Conservation (phyloP, 441 rosid genomes). For the Sinapis alba region DNA sequence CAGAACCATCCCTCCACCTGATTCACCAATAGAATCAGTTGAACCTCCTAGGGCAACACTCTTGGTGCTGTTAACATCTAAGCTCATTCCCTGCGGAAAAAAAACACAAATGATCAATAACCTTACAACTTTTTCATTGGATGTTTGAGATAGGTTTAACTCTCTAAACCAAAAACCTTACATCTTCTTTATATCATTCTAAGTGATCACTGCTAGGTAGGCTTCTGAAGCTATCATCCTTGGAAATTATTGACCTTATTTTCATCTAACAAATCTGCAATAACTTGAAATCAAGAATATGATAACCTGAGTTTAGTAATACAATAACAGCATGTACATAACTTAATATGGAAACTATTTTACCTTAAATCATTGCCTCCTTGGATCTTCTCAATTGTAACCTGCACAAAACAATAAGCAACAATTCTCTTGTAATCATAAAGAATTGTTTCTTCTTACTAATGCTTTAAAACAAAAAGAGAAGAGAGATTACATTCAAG, state of each 20-base stretch:
- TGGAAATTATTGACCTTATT: conserved; percentile 42
- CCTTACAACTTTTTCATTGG: background rate
- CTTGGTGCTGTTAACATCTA: conserved; percentile 33
- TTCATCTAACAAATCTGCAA: conserved; percentile 60
- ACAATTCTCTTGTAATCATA: background rate
- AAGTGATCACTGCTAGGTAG: conserved; percentile 44
- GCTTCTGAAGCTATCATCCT: conserved; percentile 54
- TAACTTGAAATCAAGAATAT: conserved; percentile 4
- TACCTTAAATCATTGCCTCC: conserved; percentile 69
- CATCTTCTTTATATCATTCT: conserved; percentile 45
- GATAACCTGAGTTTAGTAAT: background rate
- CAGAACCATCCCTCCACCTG: conserved; percentile 37
- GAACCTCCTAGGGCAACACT: conserved; percentile 39
- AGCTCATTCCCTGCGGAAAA: conserved; percentile 45
- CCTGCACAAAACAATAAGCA: conserved; percentile 55
- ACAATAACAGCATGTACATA: background rate
- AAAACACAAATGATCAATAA: conserved; percentile 3
- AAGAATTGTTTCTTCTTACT: background rate
- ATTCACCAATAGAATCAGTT: conserved; percentile 37
- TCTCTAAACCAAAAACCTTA: conserved; percentile 48
- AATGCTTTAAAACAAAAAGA: conserved; percentile 9
- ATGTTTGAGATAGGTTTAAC: background rate
- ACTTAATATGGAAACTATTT: background rate
- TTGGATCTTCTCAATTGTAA: conserved; percentile 71
- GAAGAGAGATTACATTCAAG: conserved; percentile 51